Evolutionary conservation across 768 basidiomycete species (phyloP), one percentile per base, ranked within the genome.

Genomic region (Termitomyces eurrhizus): DNA sequence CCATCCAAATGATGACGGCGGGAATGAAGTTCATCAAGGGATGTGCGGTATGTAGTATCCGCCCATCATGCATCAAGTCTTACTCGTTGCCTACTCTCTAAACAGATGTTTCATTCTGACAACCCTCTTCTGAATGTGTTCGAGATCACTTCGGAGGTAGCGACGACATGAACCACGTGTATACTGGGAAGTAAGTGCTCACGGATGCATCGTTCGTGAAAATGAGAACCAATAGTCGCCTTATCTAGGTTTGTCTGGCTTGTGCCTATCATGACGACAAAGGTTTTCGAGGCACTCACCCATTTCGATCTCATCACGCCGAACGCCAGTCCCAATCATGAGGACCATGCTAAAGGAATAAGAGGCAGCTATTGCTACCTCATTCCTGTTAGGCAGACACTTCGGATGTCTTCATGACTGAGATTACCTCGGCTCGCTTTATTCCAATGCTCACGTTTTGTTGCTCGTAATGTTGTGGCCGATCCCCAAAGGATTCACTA

Each of bases 131-230:
- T 18, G 52, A 53, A 39, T 36, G 52, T 39, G 14, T 53, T 16
- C 52, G 52, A 53, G 52, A 53, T 24, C 16, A 6, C 21, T 53
- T 53, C 33, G 36, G 52, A 39, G 24, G 52, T n/a, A 21, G 21
- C 21, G 55, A 56, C 44, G 61, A 62, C 18, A 53, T 62, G 24
- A 59, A 57, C 24, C 35, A 50, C 35, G n/a, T 41, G 18, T 42
- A 24, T 21, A 33, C 33, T 41, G 60, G 55, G n/a, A 56, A 57
- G 54, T 56, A 37, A 50, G 55, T 42, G 16, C 50, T n/a, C 13
- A 56, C 21, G 18, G 18, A 24, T 16, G 3, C 26, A 45, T 33
- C 3, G 24, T 9, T 12, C 12, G 11, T 35, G 16, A 36, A 11
- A 33, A 52, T 33, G 16, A 39, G 21, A 32, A 29, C n/a, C 24